Evolutionary conservation across 2,329 filamentous ascomycete species (phyloP).

Genomic region (Ceratocystis cubensis): DNA sequence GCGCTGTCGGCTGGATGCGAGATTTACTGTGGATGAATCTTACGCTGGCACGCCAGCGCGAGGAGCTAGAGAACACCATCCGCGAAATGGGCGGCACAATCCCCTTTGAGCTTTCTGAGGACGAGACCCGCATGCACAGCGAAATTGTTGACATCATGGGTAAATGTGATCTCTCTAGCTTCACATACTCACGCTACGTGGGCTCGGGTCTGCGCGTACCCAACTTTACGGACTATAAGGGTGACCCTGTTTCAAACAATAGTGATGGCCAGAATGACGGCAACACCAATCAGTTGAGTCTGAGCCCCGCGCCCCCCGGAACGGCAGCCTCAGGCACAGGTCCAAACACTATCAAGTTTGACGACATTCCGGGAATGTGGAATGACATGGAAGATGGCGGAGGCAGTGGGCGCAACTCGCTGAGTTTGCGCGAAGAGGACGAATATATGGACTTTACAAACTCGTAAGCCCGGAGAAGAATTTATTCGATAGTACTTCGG

Average conservation of each 20-base stretch:
- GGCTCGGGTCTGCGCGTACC: slow-evolving; percentile 84
- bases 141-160: slow-evolving; percentile 79
- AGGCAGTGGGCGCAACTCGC: slow-evolving; percentile 50
- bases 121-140: slow-evolving; percentile 89
- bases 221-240: slow-evolving; percentile 81
- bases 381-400: slow-evolving; percentile 55
- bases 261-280: slow-evolving; percentile 22
- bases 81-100: slow-evolving; percentile 59
- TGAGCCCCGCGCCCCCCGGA: slow-evolving; percentile 3
- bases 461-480: slow-evolving; percentile 23
- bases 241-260: slow-evolving; percentile 50
- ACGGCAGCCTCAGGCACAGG: neutral
- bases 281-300: slow-evolving; percentile 22
- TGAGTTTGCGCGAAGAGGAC: slow-evolving; percentile 88
- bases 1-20: slow-evolving; percentile 90
- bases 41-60: slow-evolving; percentile 81
- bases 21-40: slow-evolving; percentile 96
- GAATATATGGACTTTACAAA: slow-evolving; percentile 71
- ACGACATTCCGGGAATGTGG: slow-evolving; percentile 47
- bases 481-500: no score
- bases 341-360: slow-evolving; percentile 30
- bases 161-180: slow-evolving; percentile 63
- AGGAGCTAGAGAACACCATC: slow-evolving; percentile 68
- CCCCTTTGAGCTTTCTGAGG: slow-evolving; percentile 75
- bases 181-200: slow-evolving; percentile 70